These are phyloP conservation scores for Rhododendron ovatum DNA, from an alignment of 148 eudicot species.

Conservation along the genomic window DNA sequence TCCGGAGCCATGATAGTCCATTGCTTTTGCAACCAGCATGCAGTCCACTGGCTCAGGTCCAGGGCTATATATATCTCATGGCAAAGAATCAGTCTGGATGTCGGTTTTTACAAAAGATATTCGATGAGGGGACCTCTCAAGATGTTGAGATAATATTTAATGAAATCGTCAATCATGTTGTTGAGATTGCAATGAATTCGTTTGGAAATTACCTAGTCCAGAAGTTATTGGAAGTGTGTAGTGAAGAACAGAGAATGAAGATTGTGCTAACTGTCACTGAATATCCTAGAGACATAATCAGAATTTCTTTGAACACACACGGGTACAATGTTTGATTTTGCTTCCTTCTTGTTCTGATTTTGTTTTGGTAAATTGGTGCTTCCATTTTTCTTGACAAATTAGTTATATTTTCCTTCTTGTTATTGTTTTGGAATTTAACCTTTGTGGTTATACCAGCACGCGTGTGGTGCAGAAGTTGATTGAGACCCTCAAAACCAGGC, in stretches of 20 bases:
- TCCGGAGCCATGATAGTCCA: conserved; percentile 18
- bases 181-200: conserved; percentile 59
- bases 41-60: conserved; percentile 33
- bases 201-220: conserved; percentile 77
- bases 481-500: conserved; percentile 53
- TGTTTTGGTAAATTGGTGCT: not conserved
- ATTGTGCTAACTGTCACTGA: conserved; percentile 48
- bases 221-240: conserved; percentile 57
- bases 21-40: conserved; percentile 16
- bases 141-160: conserved; percentile 54
- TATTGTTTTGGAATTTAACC: conserved; percentile 11
- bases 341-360: not conserved
- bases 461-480: conserved; percentile 78
- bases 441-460: conserved; percentile 38
- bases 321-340: conserved; percentile 33
- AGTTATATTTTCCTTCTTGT: not conserved
- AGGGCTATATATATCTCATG: conserved; percentile 35
- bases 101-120: conserved; percentile 55
- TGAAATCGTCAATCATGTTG: conserved; percentile 51
- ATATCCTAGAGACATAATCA: conserved; percentile 47
- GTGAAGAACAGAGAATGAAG: conserved; percentile 54
- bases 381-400: not conserved
- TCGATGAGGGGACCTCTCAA: conserved; percentile 48
- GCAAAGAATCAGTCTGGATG: conserved; percentile 78
- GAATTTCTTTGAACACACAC: conserved; percentile 50